Conservation (phyloP, 225 moss, liverwort and hornwort species). For the Sphagnum contortum region DNA sequence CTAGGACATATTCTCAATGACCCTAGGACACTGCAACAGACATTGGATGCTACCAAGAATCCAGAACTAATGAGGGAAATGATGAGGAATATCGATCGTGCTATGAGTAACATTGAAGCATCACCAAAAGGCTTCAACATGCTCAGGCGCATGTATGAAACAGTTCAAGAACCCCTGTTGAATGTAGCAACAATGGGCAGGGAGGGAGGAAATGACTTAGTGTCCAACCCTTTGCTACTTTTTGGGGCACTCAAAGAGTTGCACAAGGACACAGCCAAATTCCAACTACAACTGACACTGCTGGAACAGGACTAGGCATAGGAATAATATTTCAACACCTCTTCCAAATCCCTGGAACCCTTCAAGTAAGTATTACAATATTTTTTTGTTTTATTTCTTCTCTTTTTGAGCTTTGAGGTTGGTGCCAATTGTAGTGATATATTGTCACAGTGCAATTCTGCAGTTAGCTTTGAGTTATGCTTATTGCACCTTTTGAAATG, state of each 20-base stretch:
- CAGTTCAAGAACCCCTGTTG: slow-evolving; percentile 89
- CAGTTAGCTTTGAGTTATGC: no score
- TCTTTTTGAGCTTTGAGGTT: no score
- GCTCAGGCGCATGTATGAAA: slow-evolving; percentile 99
- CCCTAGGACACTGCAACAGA: slow-evolving; percentile 89
- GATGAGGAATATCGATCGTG: slow-evolving; percentile 99
- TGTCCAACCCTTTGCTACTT: slow-evolving; percentile 85
- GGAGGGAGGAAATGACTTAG: slow-evolving; percentile 70
- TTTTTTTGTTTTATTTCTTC: background rate
- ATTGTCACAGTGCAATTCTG: no score
- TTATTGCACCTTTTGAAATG: no score
- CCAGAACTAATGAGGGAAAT: slow-evolving; percentile 99
- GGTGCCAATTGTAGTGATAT: no score
- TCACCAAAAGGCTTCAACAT: slow-evolving; percentile 99
- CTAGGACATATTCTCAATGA: slow-evolving; percentile 93
- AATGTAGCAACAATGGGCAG: slow-evolving; percentile 95
- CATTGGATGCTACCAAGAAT: slow-evolving; percentile 91
- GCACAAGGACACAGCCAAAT: slow-evolving; percentile 49
- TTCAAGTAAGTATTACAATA: slow-evolving; percentile 38
- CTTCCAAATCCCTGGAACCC: slow-evolving; percentile 98
- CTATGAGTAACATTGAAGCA: slow-evolving; percentile 99
- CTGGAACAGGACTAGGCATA: slow-evolving; percentile 22
- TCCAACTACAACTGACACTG: slow-evolving; percentile 22
- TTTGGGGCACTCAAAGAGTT: slow-evolving; percentile 59
- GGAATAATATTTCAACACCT: slow-evolving; percentile 73